Evolutionary conservation across 345 rosid species (phyloP).

Genomic region (Citrus australasica): DNA sequence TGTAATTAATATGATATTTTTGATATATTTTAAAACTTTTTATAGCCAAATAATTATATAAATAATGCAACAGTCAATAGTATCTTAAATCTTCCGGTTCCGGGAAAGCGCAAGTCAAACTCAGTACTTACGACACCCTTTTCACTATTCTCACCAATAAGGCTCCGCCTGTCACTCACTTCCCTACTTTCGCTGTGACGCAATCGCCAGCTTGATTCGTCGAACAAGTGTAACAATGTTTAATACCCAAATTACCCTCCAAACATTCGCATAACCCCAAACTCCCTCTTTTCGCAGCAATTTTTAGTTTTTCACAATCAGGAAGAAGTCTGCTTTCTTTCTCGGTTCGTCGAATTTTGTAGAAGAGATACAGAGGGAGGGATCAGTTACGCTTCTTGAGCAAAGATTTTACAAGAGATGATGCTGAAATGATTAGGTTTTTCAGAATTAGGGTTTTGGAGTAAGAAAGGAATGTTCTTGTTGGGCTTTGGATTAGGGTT

Average conservation of each 20-base stretch:
- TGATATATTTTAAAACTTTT: too few relatives aligned
- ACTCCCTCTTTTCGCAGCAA: neutral
- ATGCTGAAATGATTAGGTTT: neutral
- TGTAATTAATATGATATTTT: too few relatives aligned
- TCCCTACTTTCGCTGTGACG: neutral
- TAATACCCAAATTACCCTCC: constrained; percentile 29
- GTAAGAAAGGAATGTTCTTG: neutral
- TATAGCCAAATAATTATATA: too few relatives aligned
- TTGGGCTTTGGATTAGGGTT: constrained; percentile 9
- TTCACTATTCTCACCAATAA: neutral
- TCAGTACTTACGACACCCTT: neutral
- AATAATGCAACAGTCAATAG: neutral
- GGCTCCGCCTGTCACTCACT: neutral
- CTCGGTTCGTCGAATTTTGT: constrained; percentile 6
- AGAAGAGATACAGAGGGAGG: constrained; percentile 5
- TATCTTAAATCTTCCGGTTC: neutral
- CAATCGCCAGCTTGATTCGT: neutral
- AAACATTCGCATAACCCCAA: constrained; percentile 23
- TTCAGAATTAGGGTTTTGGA: neutral
- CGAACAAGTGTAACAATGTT: neutral
- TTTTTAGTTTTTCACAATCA: neutral
- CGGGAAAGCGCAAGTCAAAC: neutral
- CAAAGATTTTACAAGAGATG: neutral
- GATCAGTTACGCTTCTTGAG: neutral
- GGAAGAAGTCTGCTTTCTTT: constrained; percentile 1